Base-by-base conservation (phyloP, 495 filamentous ascomycete genomes). In the Trichoderma orchidacearum region DNA sequence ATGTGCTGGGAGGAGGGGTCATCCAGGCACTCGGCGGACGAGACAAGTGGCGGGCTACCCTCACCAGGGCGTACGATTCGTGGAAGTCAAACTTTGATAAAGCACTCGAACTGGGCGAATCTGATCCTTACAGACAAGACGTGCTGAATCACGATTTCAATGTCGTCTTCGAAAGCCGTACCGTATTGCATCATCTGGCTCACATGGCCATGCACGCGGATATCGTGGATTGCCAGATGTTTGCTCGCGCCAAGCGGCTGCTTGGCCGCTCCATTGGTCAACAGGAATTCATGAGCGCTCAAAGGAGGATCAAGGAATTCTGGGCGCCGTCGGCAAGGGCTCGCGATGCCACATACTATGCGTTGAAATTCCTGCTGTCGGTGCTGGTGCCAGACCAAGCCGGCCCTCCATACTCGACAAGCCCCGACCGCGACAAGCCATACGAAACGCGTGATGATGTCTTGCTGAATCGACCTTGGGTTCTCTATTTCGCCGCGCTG, bases 191-290 rank as follows among this genome's bases (percentile, higher is more conserved):
- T 64, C 88, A 92, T 58, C 74, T 98, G 8, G 94, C 93, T 3
- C 93, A 98, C 66, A 96, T 98, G 90, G 90, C 87, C 3, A 96
- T 95, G 77, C 92, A 97, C 66, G 92, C 96, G 8, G 93, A 97
- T 64, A 87, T 97, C 48, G 87, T 92, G n/a, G 92, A 96, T 66
- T 91, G 90, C 64, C 93, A 96, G 68, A 93, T 97, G 59, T 96
- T 94, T 65, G 93, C 90, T 8, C 85, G 90, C 2, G 89, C 92
- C 0, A 82, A 83, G 56, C 76, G 91, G 21, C 75, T 96, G 9
- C 80, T 98, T 31, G 92, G 94, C 9, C 83, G 92, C 29, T 84
- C 85, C 1, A 93, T 96, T 62, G 88, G 88, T 0, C 73, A 80
- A 3, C 81, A 86, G 56, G 93, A 98, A 70, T 84, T 92, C 51